Percentiles rank a stretch among this genome's conserved stretches.
Evolutionary conservation across 306 rosid genomes (phyloP).

Genomic region (peach (Prunus persica)): Prunus_persica_NCBIv2 NC_034016.1:9061001-9061500

Average conservation of each 20-base stretch:
- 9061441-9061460: neutral
- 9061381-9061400: neutral
- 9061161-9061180: neutral
- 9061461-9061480: neutral
- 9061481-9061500: neutral
- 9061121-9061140: neutral
- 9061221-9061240: conserved; percentile 83
- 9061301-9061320: conserved; percentile 81
- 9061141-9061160: neutral
- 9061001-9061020: too few relatives aligned
- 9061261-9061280: conserved; percentile 92
- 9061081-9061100: neutral
- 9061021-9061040: too few relatives aligned
- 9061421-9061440: neutral
- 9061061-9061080: neutral
- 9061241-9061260: conserved; percentile 71
- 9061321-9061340: conserved; percentile 49
- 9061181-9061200: conserved; percentile 9
- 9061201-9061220: conserved; percentile 7
- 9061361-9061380: neutral
- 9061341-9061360: neutral
- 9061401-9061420: neutral
- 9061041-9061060: neutral
- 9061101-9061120: neutral
- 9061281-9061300: conserved; percentile 89